phyloP scores from a whole-genome alignment of 1,139 yeast species.

The Lodderomyces beijingensis region DNA sequence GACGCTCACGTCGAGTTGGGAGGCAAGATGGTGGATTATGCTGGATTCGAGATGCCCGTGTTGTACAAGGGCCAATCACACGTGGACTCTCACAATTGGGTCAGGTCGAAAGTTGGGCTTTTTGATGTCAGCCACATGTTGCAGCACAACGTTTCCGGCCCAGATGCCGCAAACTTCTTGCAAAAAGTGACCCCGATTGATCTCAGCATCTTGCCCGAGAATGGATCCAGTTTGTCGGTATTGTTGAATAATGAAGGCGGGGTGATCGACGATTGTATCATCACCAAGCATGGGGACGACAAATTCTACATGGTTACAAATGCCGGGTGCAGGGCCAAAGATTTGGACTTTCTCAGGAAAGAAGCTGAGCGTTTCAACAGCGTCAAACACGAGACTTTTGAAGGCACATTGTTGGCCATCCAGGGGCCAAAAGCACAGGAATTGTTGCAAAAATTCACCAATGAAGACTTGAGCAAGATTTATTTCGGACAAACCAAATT shows the following conservation, averaged over 20 bases:
- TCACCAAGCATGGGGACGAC: conserved; percentile 78
- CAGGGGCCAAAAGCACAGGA: conserved; percentile 86
- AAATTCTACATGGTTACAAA: conserved; percentile 90
- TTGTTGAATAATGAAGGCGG: conserved; percentile 72
- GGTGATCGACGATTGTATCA: conserved; percentile 89
- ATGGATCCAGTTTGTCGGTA: conserved; percentile 72
- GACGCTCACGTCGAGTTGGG: conserved; percentile 74
- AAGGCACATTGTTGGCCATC: conserved; percentile 77
- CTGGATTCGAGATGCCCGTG: conserved; percentile 94
- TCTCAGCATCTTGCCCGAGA: conserved; percentile 49
- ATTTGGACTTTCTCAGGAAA: conserved; percentile 54
- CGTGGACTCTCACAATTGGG: conserved; percentile 93
- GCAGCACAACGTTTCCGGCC: conserved; percentile 75
- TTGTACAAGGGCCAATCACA: conserved; percentile 78
- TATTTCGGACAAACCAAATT: conserved; percentile 72
- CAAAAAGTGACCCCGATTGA: conserved; percentile 87
- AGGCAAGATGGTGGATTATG: conserved; percentile 92
- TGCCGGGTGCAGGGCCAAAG: conserved; percentile 91
- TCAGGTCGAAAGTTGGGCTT: conserved; percentile 78
- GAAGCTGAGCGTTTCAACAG: conserved; percentile 40
- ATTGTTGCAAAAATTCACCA: conserved; percentile 61
- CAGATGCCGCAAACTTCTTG: conserved; percentile 62
- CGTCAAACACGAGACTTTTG: conserved; percentile 60
- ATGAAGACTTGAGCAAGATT: conserved; percentile 52
- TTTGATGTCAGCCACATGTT: conserved; percentile 98